phyloP scores from a whole-genome alignment of 805 yeast species.

The Tetrapisispora pingtungensis region DNA sequence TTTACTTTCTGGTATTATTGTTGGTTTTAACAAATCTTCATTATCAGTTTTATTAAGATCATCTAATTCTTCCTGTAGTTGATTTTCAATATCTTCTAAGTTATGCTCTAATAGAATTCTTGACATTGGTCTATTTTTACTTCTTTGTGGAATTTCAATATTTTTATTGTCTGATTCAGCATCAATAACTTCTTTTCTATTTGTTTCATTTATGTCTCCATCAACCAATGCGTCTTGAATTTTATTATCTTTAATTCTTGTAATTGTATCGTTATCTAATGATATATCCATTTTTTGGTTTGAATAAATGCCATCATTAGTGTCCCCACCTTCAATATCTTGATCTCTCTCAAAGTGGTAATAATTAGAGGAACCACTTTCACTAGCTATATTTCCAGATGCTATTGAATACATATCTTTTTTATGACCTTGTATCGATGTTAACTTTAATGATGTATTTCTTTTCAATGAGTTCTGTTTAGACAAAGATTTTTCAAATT shows the following conservation, averaged over 20 bases:
- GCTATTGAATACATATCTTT: conserved; percentile 12
- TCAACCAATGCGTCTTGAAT: too few relatives aligned
- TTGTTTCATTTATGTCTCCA: not conserved
- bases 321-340: not conserved
- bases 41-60: not conserved
- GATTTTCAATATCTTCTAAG: conserved; percentile 5
- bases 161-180: not conserved
- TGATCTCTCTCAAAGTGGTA: not conserved
- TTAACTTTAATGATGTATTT: conserved; percentile 9
- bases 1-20: not conserved
- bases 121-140: conserved; percentile 24
- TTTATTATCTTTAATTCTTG: not conserved
- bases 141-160: conserved; percentile 25
- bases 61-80: not conserved
- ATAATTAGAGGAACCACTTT: conserved; percentile 8
- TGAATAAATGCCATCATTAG: not conserved
- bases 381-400: conserved; percentile 18
- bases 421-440: conserved; percentile 7
- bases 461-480: not conserved
- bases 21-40: not conserved
- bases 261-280: too few relatives aligned
- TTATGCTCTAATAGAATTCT: conserved; percentile 10
- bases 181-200: not conserved
- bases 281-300: not conserved
- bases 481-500: not conserved